Conservation (phyloP, 148 eudicot species). For the Dysphania ambrosioides region DNA sequence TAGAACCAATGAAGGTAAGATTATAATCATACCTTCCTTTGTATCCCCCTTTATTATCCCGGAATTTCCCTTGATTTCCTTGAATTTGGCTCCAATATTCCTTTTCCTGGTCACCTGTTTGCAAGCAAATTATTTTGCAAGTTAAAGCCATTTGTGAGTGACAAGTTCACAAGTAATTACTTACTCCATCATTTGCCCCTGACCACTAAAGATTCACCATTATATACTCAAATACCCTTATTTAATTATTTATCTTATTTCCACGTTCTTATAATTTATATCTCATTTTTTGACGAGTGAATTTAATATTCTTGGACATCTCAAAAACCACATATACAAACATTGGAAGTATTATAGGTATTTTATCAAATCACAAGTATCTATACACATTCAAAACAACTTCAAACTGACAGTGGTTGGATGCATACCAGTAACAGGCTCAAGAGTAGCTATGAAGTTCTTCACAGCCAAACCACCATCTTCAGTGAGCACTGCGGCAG, state of each 20-base stretch:
- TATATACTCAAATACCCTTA: not conserved
- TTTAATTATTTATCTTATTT: too few relatives aligned
- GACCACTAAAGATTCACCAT: not conserved
- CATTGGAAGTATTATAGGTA: too few relatives aligned
- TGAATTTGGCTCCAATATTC: constrained; percentile 75
- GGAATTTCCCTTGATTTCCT: constrained; percentile 40
- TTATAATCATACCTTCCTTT: constrained; percentile 47
- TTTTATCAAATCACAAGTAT: not conserved
- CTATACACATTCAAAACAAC: not conserved
- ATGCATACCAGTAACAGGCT: constrained; percentile 68
- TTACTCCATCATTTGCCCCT: too few relatives aligned
- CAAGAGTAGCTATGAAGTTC: constrained; percentile 61
- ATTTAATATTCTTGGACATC: too few relatives aligned
- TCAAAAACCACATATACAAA: too few relatives aligned
- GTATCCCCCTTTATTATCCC: constrained; percentile 34
- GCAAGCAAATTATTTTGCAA: constrained; percentile 4
- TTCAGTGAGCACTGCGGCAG: constrained; percentile 74
- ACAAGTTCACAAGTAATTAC: too few relatives aligned
- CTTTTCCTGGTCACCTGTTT: constrained; percentile 78
- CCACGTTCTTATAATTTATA: too few relatives aligned
- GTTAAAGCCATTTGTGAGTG: not conserved
- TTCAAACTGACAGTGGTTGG: not conserved
- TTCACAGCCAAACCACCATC: constrained; percentile 80
- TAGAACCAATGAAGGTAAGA: not conserved
- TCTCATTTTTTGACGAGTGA: too few relatives aligned